A percentile compares a stretch with the other conserved stretches of the same genome.
These are phyloP conservation scores for Populus hybrid DNA, from an alignment of 441 rosid genomes.

Conservation along the genomic window DNA sequence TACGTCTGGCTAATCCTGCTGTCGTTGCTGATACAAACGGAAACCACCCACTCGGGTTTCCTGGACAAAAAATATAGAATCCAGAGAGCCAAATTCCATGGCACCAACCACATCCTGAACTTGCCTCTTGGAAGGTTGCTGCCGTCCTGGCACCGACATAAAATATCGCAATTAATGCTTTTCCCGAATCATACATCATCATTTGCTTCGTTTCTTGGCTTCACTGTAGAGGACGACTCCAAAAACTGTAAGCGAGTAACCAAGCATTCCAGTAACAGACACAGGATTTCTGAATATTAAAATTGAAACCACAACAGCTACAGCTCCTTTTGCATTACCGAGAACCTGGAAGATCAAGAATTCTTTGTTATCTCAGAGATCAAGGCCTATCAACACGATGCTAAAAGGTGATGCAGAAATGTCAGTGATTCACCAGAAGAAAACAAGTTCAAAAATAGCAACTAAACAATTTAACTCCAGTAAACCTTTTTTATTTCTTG, in stretches of 20 bases:
- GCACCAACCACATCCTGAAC: constrained; percentile 21
- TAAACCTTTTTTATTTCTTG: neutral
- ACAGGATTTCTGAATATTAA: constrained; percentile 51
- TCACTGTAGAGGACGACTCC: constrained; percentile 50
- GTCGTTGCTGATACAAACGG: constrained; percentile 40
- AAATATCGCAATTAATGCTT: neutral
- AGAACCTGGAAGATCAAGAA: constrained; percentile 33
- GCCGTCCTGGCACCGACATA: constrained; percentile 14
- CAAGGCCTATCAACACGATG: neutral
- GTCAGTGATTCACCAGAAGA: neutral
- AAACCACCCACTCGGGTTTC: constrained; percentile 33
- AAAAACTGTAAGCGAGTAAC: constrained; percentile 39
- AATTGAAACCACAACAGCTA: constrained; percentile 49
- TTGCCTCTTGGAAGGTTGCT: constrained; percentile 15
- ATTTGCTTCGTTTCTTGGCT: constrained; percentile 47
- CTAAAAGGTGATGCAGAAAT: neutral
- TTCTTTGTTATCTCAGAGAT: neutral
- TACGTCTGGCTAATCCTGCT: constrained; percentile 35
- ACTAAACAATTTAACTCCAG: neutral
- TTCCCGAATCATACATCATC: constrained; percentile 10
- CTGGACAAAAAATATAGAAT: constrained; percentile 20
- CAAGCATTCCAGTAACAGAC: constrained; percentile 51
- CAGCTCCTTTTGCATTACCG: constrained; percentile 54
- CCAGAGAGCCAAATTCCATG: constrained; percentile 23
- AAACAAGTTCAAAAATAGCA: neutral